Percentiles rank a stretch among this genome's conserved stretches.
phyloP scores from a whole-genome alignment of 495 filamentous ascomycete species.

The Articulospora tetracladia region DNA sequence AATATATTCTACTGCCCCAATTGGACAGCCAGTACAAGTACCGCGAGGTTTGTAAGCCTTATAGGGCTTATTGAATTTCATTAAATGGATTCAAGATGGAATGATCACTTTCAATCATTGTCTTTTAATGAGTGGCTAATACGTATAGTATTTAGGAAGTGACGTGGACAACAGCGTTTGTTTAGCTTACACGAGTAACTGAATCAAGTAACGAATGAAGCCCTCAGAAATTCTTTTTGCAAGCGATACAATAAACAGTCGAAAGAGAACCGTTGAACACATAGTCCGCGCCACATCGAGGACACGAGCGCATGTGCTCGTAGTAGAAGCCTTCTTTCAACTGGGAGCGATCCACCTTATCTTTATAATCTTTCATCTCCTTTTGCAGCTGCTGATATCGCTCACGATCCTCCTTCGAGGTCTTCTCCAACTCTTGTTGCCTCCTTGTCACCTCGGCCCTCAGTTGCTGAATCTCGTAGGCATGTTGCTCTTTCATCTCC shows the following conservation, averaged over 20 bases:
- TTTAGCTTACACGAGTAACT: neutral
- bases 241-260: neutral
- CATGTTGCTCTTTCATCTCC: constrained; percentile 10
- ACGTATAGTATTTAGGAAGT: too few relatives aligned
- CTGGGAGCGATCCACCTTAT: constrained; percentile 8
- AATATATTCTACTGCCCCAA: too few relatives aligned
- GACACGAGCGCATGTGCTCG: constrained; percentile 6
- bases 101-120: too few relatives aligned
- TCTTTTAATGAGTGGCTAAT: too few relatives aligned
- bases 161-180: too few relatives aligned
- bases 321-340: constrained; percentile 10
- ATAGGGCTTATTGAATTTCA: too few relatives aligned
- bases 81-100: too few relatives aligned
- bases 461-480: constrained; percentile 8
- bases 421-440: constrained; percentile 5
- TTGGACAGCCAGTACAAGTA: too few relatives aligned
- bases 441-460: constrained; percentile 3
- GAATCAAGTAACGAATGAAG: neutral
- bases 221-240: constrained; percentile 1
- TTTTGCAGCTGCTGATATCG: constrained; percentile 12
- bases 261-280: constrained; percentile 2
- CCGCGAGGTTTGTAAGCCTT: too few relatives aligned
- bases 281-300: neutral
- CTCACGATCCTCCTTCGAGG: constrained; percentile 3
- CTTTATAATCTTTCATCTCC: constrained; percentile 7